Conservation (phyloP, 2,329 filamentous ascomycete genomes). For the Fusarium armeniacum region DNA sequence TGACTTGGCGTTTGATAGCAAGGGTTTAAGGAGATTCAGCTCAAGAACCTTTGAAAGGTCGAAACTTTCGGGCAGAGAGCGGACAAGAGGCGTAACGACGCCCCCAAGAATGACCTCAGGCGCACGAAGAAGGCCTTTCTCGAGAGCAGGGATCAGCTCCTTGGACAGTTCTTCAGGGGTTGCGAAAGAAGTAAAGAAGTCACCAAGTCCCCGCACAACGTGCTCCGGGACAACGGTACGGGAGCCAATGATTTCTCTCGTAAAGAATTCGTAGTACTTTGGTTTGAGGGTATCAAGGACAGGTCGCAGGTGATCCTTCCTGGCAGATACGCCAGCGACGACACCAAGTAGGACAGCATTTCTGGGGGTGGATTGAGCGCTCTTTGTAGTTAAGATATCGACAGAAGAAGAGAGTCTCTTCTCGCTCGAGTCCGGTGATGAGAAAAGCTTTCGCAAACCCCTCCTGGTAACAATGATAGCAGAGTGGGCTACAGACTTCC, state of each 20-base stretch:
- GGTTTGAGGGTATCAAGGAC: constrained; percentile 75
- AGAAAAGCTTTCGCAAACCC: constrained; percentile 81
- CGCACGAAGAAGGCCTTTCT: constrained; percentile 89
- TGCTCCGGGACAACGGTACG: constrained; percentile 78
- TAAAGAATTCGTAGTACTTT: constrained; percentile 85
- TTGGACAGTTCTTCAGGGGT: constrained; percentile 80
- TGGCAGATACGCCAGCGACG: constrained; percentile 86
- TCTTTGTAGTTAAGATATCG: constrained; percentile 76
- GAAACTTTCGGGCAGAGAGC: constrained; percentile 75
- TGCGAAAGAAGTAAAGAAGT: constrained; percentile 86
- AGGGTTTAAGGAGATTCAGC: constrained; percentile 82
- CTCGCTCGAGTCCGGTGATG: constrained; percentile 66
- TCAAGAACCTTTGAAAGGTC: constrained; percentile 84
- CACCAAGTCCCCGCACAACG: constrained; percentile 78
- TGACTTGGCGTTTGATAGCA: constrained; percentile 92
- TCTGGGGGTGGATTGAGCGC: constrained; percentile 71
- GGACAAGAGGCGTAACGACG: constrained; percentile 79
- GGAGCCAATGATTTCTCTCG: constrained; percentile 86
- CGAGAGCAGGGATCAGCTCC: constrained; percentile 83
- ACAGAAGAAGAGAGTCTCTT: constrained; percentile 75
- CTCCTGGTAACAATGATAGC: constrained; percentile 84
- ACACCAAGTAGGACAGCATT: constrained; percentile 86
- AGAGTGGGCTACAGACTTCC: constrained; percentile 76
- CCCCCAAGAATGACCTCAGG: constrained; percentile 90
- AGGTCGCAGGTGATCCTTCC: constrained; percentile 73